Evolutionary conservation across 2,329 filamentous ascomycete species (phyloP).

Genomic region (Pestalotiopsis sp.): DNA sequence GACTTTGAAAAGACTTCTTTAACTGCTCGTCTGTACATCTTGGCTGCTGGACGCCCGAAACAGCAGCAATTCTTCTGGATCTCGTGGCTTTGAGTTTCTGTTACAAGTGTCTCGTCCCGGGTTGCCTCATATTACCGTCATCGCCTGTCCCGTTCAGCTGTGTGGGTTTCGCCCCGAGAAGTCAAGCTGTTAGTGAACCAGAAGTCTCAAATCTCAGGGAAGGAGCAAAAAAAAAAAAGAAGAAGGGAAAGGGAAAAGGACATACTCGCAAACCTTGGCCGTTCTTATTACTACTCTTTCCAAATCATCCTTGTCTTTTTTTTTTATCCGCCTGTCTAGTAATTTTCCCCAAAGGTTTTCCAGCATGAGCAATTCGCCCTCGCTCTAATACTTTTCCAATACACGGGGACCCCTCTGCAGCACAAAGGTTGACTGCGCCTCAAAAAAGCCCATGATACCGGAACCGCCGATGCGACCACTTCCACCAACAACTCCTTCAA

Average conservation of each 20-base stretch:
- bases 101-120: background rate
- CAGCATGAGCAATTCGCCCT: background rate
- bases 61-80: background rate
- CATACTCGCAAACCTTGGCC: background rate
- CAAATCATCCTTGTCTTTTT: background rate
- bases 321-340: background rate
- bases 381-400: background rate
- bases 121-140: slow-evolving; percentile 1
- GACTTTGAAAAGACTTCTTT: background rate
- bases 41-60: background rate
- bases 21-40: background rate
- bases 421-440: slow-evolving; percentile 9
- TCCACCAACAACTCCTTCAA: slow-evolving; percentile 25
- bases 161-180: background rate
- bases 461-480: slow-evolving; percentile 23
- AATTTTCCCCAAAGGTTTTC: background rate
- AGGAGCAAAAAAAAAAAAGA: background rate
- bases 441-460: slow-evolving; percentile 15
- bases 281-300: background rate
- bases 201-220: background rate
- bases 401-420: background rate
- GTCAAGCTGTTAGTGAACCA: background rate
- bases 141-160: background rate
- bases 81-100: background rate
- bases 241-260: background rate